phyloP scores from a whole-genome alignment of 1,139 yeast species.

The Ogataea hybrid region DNA sequence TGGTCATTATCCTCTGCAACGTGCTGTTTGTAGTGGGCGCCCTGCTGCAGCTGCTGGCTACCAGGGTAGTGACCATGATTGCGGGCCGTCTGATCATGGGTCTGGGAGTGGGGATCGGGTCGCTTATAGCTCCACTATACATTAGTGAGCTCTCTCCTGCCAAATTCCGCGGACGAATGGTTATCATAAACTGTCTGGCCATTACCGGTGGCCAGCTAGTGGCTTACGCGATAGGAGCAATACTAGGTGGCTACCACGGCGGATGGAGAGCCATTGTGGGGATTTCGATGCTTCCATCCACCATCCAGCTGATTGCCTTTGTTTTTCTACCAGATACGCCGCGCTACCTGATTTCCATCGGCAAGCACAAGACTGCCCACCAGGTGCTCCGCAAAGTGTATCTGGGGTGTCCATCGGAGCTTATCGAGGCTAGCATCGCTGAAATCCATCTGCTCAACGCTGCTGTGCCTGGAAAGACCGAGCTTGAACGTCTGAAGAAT shows the following conservation, averaged over 20 bases:
- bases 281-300: slow-evolving; percentile 52
- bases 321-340: slow-evolving; percentile 60
- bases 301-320: slow-evolving; percentile 46
- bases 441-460: slow-evolving; percentile 43
- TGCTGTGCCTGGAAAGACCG: slow-evolving; percentile 35
- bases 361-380: slow-evolving; percentile 41
- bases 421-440: slow-evolving; percentile 42
- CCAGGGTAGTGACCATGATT: slow-evolving; percentile 52
- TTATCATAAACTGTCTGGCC: slow-evolving; percentile 53
- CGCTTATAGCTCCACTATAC: slow-evolving; percentile 55
- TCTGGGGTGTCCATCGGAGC: slow-evolving; percentile 33
- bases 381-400: slow-evolving; percentile 43
- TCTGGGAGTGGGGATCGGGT: slow-evolving; percentile 57
- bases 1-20: slow-evolving; percentile 46
- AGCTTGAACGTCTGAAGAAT: slow-evolving; percentile 41
- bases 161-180: slow-evolving; percentile 51
- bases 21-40: slow-evolving; percentile 51
- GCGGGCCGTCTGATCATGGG: slow-evolving; percentile 55
- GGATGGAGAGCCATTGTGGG: slow-evolving; percentile 60
- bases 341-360: slow-evolving; percentile 48
- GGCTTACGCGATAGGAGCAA: slow-evolving; percentile 56
- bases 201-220: slow-evolving; percentile 60
- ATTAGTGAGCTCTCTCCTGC: slow-evolving; percentile 57
- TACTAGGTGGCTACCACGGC: slow-evolving; percentile 40
- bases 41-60: slow-evolving; percentile 44